Conservation (phyloP, 331 rosid genomes). For the Acacia concinna region DNA sequence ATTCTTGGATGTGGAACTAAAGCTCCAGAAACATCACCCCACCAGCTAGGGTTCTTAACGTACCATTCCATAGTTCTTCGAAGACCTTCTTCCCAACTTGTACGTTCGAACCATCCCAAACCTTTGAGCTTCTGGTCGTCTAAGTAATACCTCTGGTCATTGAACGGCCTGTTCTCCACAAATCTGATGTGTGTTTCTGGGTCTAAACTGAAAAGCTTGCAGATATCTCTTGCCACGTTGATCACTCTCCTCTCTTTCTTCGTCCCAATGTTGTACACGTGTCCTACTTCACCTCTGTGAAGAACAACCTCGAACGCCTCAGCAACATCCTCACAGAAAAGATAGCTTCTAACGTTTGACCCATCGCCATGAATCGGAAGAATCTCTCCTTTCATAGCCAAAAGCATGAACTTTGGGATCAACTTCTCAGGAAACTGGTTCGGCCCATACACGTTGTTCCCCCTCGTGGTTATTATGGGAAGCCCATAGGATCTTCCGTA, state of each 20-base stretch:
- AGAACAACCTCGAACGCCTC: slow-evolving; percentile 81
- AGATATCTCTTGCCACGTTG: slow-evolving; percentile 63
- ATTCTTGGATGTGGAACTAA: slow-evolving; percentile 77
- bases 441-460: slow-evolving; percentile 75
- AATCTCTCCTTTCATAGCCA: slow-evolving; percentile 63
- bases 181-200: slow-evolving; percentile 47
- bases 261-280: slow-evolving; percentile 73
- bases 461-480: slow-evolving; percentile 70
- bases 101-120: slow-evolving; percentile 66
- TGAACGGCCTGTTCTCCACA: slow-evolving; percentile 70
- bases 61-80: slow-evolving; percentile 70
- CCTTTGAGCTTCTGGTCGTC: slow-evolving; percentile 62
- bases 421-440: slow-evolving; percentile 76
- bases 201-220: slow-evolving; percentile 49
- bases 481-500: slow-evolving; percentile 68
- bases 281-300: slow-evolving; percentile 71
- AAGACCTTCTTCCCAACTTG: slow-evolving; percentile 71
- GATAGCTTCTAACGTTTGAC: slow-evolving; percentile 73
- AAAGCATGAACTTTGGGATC: slow-evolving; percentile 68
- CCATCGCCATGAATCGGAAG: slow-evolving; percentile 85
- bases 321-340: slow-evolving; percentile 73
- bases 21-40: slow-evolving; percentile 86
- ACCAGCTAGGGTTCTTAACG: slow-evolving; percentile 62
- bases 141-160: slow-evolving; percentile 69
- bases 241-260: slow-evolving; percentile 70